Base-by-base conservation (phyloP, 139 green algal genomes). In the Eudorina sp. region DNA sequence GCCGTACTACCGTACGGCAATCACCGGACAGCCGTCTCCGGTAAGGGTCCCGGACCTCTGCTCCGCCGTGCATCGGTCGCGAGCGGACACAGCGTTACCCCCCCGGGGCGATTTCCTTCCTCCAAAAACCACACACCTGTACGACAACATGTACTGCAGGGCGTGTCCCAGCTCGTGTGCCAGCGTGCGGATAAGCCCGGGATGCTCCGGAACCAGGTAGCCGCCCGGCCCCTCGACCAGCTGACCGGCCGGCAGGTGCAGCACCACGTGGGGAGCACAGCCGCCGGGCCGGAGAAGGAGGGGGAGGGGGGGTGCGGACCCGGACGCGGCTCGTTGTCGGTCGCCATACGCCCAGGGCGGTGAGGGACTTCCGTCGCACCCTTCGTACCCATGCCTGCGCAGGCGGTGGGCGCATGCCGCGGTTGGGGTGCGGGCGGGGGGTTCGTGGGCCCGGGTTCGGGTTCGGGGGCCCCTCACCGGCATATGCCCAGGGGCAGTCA, bases 161-260 rank as follows among this genome's bases (percentile, higher is more conserved):
- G 60, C 60, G 45, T 86, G 80, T 0, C 80, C 80, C 40, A 86
- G 40, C 80, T 86, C 80, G 60, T 86, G 80, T 40, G 31, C 80
- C 60, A 86, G 43, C 36, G 80, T 74, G 19, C 80, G 60, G 36
- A 86, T 18, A 1, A 86, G 40, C 29, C 80, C 60, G 0, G 80
- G 60, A 31, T 86, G 55, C 53, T 43, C 40, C 34, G 55, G 78
- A 29, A 60, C 43, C 76, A 84, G 76, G 27, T 38, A 64, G 48
- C 48, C n/a, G 48, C 46, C 75, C 11, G 75, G 3, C 74, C 70
- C 70, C 2, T 11, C 9, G 38, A 40, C 51, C 46, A 85, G 38
- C 78, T 85, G 55, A 11, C 25, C 13, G 0, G 53, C 78, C 18
- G 78, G 78, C 55, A 85, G 55, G 53, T 85, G 78, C 23, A 85